Evolutionary conservation across 176 grass and related monocot genomes (phyloP).

Genomic region (Dendrocalamus sinicus): DNA sequence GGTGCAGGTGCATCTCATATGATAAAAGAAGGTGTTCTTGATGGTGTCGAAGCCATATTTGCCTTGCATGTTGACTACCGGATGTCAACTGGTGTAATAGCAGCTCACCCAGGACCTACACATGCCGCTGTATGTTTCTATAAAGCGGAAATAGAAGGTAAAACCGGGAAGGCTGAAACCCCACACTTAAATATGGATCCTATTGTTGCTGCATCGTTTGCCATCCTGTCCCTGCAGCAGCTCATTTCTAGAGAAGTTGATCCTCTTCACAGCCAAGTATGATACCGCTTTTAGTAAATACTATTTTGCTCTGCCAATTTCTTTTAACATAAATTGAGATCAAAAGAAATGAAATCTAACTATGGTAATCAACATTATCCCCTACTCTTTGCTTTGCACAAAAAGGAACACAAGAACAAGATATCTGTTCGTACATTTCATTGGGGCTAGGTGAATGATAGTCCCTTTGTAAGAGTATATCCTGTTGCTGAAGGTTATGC

Average conservation of each 20-base stretch:
- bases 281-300: slow-evolving; percentile 4
- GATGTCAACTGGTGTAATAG: slow-evolving; percentile 58
- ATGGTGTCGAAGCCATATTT: slow-evolving; percentile 78
- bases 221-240: slow-evolving; percentile 71
- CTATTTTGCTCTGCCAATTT: slow-evolving; percentile 7
- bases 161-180: slow-evolving; percentile 68
- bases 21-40: slow-evolving; percentile 77
- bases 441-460: neutral
- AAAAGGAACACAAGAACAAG: too few relatives aligned
- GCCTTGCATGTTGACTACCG: slow-evolving; percentile 75
- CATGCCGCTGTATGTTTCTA: slow-evolving; percentile 78
- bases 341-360: neutral
- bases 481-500: neutral
- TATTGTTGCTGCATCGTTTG: slow-evolving; percentile 65
- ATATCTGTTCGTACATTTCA: slow-evolving; percentile 14
- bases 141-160: slow-evolving; percentile 87
- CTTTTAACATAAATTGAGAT: slow-evolving; percentile 4
- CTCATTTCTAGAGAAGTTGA: slow-evolving; percentile 87
- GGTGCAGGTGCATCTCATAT: slow-evolving; percentile 89
- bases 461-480: neutral
- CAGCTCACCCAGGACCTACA: slow-evolving; percentile 66
- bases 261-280: slow-evolving; percentile 91
- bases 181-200: slow-evolving; percentile 87
- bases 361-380: neutral
- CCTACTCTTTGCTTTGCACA: neutral